Evolutionary conservation across 495 filamentous ascomycete species (phyloP), one percentile per base, ranked within the genome.

Genomic region (Penicillium chermesinum): DNA sequence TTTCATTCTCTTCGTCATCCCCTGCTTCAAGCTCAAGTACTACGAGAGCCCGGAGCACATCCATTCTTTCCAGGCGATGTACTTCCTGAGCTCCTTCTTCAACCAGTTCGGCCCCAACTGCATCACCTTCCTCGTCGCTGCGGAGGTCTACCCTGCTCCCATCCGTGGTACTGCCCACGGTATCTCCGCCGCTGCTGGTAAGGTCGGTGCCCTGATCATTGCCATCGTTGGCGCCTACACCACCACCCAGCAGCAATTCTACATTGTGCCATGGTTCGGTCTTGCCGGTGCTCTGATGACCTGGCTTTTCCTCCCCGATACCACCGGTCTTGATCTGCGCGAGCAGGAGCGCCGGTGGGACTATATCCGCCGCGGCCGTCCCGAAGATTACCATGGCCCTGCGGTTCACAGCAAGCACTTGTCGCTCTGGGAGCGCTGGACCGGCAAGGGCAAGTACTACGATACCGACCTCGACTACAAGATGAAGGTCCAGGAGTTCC

Each of bases 101-200:
- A 93, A 91, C 75, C 89, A 95, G 65, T 94, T 95, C 61, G 88
- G 89, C 8, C 88, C 89, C 65, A 95, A 94, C 76, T 81, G 80
- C 46, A 86, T 93, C 47, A 91, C 88, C 46, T 95, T 95, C 83
- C 74, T 94, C 42, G 87, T 91, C 18, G 89, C 89, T 38, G 89
- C 86, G 41, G 89, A 95, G 63, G 85, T 89, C 20, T 95, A 83
- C 75, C 89, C 89, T 1, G 91, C 88, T 0, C 84, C 87, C 5
- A 83, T 95, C 49, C 87, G 89, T 52, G 89, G 88, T 44, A 88
- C 88, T 20, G 89, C 89, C 38, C 89, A 95, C 73, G 89, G 89
- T 53, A 82, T 95, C 63, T 86, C 85, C 19, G 89, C 89, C 44
- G 88, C 87, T 48, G 69, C 78, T 40, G 89, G 89, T 57, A 94